Base-by-base conservation (phyloP, 2,329 filamentous ascomycete species). In the Metarhizium album region DNA sequence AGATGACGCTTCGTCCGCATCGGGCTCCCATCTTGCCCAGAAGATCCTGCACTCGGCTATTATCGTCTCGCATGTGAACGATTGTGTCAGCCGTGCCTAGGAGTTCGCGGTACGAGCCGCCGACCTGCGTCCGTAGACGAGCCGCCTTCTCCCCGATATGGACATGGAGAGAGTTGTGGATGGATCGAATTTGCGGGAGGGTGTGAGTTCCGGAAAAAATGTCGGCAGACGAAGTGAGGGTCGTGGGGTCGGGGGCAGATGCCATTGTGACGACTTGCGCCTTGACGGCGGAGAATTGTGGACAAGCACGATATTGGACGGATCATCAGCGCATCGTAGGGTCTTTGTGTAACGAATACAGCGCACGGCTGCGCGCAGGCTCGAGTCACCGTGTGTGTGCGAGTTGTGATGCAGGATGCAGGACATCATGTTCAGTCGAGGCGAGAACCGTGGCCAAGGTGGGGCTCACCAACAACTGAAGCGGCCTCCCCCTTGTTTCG, bases 11-110 rank as follows among this genome's bases (percentile, higher is more conserved):
- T 37, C 87, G 79, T 48, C 90, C 90, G 67, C 91, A 96, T 51
- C 80, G 79, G 42, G 79, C 79, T 45, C 88, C 87, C 70, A 95
- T 84, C 53, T 75, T 75, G 16, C 78, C 78, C 48, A 97, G 75
- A 37, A 83, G 79, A 4, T 74, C 71, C 66, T 95, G 89, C 16
- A 89, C 84, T 13, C 74, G 71, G 54, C 84, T 79, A 70, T 93
- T 91, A 63, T 91, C 83, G 38, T 69, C 70, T 58, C 88, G 86
- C 88, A 97, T 95, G 54, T 83, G 79, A 50, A 96, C 86, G 58
- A 97, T 97, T n/a, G 84, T 84, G 69, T 96, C 90, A 50, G 91
- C 91, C 0, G 91, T 96, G 48, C 87, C 87, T 24, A 97, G 81
- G 8, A 97, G 81, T 60, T 93, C 88, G 58, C 91, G 86, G 68